Evolutionary conservation across 148 eudicot genomes (phyloP).

Genomic region (Nepenthes mirabilis): DNA sequence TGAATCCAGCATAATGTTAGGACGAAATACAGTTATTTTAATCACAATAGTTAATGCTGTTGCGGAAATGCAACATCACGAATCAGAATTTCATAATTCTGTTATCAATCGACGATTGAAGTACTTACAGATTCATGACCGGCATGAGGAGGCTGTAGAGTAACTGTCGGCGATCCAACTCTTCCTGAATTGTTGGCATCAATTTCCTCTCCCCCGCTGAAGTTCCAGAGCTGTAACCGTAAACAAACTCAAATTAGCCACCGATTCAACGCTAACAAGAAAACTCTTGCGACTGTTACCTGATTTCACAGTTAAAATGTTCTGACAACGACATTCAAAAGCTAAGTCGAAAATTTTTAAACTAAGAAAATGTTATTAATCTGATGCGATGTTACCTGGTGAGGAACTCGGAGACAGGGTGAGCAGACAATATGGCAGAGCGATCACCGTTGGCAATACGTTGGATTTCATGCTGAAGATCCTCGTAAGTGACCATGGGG

Average conservation of each 20-base stretch:
- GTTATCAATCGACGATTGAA: background rate
- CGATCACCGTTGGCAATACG: constrained; percentile 78
- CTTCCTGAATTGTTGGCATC: constrained; percentile 82
- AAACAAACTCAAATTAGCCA: too few relatives aligned
- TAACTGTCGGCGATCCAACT: constrained; percentile 65
- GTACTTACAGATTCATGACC: constrained; percentile 82
- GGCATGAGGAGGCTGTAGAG: constrained; percentile 87
- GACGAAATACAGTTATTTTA: too few relatives aligned
- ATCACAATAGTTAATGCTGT: too few relatives aligned
- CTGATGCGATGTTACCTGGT: constrained; percentile 37
- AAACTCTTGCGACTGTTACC: too few relatives aligned
- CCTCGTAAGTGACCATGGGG: constrained; percentile 65
- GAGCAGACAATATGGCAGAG: constrained; percentile 60
- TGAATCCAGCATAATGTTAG: background rate
- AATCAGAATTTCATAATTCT: background rate
- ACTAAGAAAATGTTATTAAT: background rate
- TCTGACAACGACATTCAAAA: background rate
- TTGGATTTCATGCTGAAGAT: constrained; percentile 71
- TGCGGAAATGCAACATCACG: too few relatives aligned
- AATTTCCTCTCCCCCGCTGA: constrained; percentile 88
- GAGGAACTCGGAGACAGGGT: constrained; percentile 81
- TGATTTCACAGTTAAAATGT: too few relatives aligned
- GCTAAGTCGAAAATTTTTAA: background rate
- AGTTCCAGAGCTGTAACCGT: constrained; percentile 59
- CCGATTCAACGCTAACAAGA: too few relatives aligned